Evolutionary conservation across 129 eudicot species (phyloP), one percentile per base, ranked within the genome.

Genomic region (Kitagawia praeruptora): DNA sequence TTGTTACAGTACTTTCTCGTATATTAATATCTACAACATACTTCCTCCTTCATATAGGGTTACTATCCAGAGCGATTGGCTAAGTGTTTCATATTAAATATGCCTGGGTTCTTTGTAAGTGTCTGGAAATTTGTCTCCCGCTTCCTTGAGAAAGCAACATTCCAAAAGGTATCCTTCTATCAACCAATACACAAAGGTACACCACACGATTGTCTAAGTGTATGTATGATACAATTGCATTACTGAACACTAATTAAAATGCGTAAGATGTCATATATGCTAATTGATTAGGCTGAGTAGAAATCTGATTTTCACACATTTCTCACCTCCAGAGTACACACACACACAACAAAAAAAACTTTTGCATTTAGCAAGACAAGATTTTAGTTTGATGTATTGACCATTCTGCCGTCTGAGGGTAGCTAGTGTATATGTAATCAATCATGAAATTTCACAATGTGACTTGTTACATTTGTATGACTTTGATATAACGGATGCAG

Each of bases 31-130:
- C 40, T 21, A 77, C 73, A 21, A 15, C 61, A 1, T 25, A 14
- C 80, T n/a, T 56, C 34, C 9, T 34, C 12, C 4, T 15, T 39
- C 38, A 5, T 80, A 81, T 46, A 89, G 93, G 86, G 91, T 37
- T 89, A 89, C 79, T 89, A 89, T 82, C 89, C 93, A 3, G 93
- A 87, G 83, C 89, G 93, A 71, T 79, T 87, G 69, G 90, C 86
- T 23, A 89, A 82, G 76, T 78, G 85, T 76, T 87, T 67, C 88
- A 64, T 87, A 44, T 42, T 89, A 76, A 80, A 85, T 70, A 89
- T 89, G 93, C 93, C 91, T 3, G 74, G 86, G 76, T 87, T 89
- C 81, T 89, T 89, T 80, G 87, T 84, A 81, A 85, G 89, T 9
- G 64, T 85, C 25, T 89, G 93, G 93, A 87, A 72, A 84, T 28